Percentiles rank a stretch among this genome's conserved stretches.
These are phyloP conservation scores for Debaryomyces maramus DNA, from an alignment of 805 yeast species.

Conservation along the genomic window DNA sequence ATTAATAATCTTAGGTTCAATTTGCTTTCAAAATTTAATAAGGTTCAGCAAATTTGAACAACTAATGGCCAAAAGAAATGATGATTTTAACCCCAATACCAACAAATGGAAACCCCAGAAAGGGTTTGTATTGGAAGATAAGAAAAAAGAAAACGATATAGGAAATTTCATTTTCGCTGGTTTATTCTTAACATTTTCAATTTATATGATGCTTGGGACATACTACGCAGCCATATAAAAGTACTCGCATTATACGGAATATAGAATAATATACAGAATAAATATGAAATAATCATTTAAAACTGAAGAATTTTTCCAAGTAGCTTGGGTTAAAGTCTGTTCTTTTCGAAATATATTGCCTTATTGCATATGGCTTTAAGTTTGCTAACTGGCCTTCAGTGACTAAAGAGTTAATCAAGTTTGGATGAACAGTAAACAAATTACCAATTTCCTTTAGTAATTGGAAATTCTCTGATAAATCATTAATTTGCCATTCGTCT, in stretches of 20 bases:
- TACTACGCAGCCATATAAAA: slow-evolving; percentile 8
- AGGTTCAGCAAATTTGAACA: neutral
- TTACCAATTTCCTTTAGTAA: slow-evolving; percentile 80
- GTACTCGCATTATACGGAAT: neutral
- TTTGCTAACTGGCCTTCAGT: slow-evolving; percentile 76
- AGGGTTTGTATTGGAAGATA: neutral
- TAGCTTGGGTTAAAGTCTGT: slow-evolving; percentile 64
- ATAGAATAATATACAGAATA: neutral
- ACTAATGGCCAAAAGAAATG: neutral
- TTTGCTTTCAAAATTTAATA: neutral
- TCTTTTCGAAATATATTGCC: slow-evolving; percentile 67
- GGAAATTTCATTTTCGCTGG: slow-evolving; percentile 4
- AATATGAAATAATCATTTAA: slow-evolving; percentile 19
- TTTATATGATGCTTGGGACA: slow-evolving; percentile 8
- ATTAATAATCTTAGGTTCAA: neutral
- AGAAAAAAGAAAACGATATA: slow-evolving; percentile 3
- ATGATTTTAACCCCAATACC: slow-evolving; percentile 11
- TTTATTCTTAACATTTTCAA: neutral
- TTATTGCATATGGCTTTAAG: slow-evolving; percentile 60
- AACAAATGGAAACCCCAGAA: slow-evolving; percentile 15
- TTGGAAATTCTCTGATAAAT: slow-evolving; percentile 61
- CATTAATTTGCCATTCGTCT: slow-evolving; percentile 65
- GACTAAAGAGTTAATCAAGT: slow-evolving; percentile 71
- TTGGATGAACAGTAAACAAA: slow-evolving; percentile 81
- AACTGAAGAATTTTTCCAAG: slow-evolving; percentile 45